Conservation (phyloP, 345 rosid species). For the Acer negundo region DNA sequence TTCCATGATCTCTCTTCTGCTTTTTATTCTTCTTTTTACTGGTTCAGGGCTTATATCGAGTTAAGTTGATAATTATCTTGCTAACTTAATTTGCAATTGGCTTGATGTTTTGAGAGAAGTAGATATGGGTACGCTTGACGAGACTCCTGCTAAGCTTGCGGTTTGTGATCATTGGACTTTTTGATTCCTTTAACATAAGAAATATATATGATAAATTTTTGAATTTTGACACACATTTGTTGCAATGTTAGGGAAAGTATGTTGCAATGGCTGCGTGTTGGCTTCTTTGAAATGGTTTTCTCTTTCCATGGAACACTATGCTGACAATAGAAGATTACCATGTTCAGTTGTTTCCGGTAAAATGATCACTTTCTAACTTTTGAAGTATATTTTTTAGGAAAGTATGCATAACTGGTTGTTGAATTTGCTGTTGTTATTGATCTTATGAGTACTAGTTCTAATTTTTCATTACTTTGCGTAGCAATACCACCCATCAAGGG, state of each 20-base stretch:
- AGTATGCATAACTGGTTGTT: no score
- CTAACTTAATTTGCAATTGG: slow-evolving; percentile 3
- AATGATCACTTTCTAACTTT: no score
- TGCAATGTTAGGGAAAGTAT: slow-evolving; percentile 57
- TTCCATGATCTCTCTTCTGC: background rate
- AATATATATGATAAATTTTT: background rate
- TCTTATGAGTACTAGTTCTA: no score
- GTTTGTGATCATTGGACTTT: slow-evolving; percentile 29
- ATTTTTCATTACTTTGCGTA: slow-evolving; percentile 26
- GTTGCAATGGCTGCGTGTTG: slow-evolving; percentile 67
- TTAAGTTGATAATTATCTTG: background rate
- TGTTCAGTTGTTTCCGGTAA: slow-evolving; percentile 65
- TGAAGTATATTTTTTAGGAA: no score
- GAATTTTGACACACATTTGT: background rate
- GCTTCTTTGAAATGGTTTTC: slow-evolving; percentile 77
- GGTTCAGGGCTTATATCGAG: background rate
- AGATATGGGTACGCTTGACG: slow-evolving; percentile 27
- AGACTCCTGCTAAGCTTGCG: slow-evolving; percentile 32
- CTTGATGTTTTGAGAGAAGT: slow-evolving; percentile 7
- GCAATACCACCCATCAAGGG: slow-evolving; percentile 75
- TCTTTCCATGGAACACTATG: slow-evolving; percentile 86
- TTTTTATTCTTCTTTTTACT: background rate
- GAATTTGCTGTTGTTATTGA: no score
- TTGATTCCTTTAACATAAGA: slow-evolving; percentile 7
- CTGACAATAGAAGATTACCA: slow-evolving; percentile 76